Conservation (phyloP, 192 early-diverging fungal species). For the Backusella morwellensis region DNA sequence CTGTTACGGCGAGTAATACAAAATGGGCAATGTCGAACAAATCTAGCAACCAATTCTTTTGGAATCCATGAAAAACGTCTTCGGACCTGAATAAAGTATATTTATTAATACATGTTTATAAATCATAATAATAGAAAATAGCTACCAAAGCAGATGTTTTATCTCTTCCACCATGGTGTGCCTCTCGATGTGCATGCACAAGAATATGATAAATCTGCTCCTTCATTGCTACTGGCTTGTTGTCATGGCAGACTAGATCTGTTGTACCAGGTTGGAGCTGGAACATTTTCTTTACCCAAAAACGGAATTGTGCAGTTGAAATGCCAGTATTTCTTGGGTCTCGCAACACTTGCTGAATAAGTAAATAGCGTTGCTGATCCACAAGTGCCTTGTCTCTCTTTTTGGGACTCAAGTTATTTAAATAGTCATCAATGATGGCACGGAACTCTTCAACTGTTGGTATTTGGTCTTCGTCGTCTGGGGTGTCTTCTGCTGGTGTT, state of each 20-base stretch:
- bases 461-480: conserved; percentile 36
- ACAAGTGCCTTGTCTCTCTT: conserved; percentile 54
- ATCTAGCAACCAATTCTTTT: conserved; percentile 37
- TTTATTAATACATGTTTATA: neutral
- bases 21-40: conserved; percentile 39
- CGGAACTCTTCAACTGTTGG: conserved; percentile 46
- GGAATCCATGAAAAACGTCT: conserved; percentile 38
- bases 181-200: conserved; percentile 48
- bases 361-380: conserved; percentile 44
- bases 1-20: conserved; percentile 37
- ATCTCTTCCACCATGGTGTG: conserved; percentile 52
- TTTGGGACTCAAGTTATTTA: conserved; percentile 47
- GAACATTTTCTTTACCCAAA: conserved; percentile 62
- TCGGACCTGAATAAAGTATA: conserved; percentile 24
- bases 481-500: conserved; percentile 1
- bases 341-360: conserved; percentile 49
- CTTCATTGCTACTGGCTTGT: conserved; percentile 52
- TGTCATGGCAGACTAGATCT: conserved; percentile 48
- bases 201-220: conserved; percentile 51
- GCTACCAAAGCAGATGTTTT: conserved; percentile 56
- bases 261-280: conserved; percentile 34
- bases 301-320: conserved; percentile 54
- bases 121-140: neutral
- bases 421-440: conserved; percentile 45
- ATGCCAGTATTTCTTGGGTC: conserved; percentile 53